Evolutionary conservation across 2,329 filamentous ascomycete genomes (phyloP).

Genomic region (Hypoxylon sp.): DNA sequence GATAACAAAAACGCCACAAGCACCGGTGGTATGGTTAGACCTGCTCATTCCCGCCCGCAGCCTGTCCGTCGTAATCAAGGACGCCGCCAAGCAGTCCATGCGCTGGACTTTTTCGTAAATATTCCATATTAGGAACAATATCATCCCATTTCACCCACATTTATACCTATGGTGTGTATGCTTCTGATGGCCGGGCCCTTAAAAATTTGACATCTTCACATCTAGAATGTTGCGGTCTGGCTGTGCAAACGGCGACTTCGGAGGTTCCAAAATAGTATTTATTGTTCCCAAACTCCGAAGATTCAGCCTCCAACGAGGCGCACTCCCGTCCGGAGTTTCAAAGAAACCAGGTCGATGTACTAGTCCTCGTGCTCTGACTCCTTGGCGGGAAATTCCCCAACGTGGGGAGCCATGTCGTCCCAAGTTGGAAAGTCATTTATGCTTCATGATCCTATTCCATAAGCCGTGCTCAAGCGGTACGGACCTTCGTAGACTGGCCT

Average conservation of each 20-base stretch:
- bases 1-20: conserved; percentile 20
- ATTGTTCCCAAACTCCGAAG: conserved; percentile 29
- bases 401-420: conserved; percentile 2
- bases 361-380: conserved; percentile 18
- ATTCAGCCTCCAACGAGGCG: conserved; percentile 21
- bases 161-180: not conserved
- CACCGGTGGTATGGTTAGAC: conserved; percentile 44
- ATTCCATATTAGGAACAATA: conserved; percentile 50
- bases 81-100: conserved; percentile 57
- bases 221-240: conserved; percentile 17
- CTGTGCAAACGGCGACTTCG: not conserved
- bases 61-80: conserved; percentile 59
- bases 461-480: conserved; percentile 9
- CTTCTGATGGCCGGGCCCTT: conserved; percentile 34
- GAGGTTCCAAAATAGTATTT: conserved; percentile 16
- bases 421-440: conserved; percentile 28
- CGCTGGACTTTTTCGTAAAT: conserved; percentile 54
- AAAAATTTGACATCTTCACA: conserved; percentile 1
- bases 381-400: conserved; percentile 11
- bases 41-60: conserved; percentile 65
- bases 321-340: conserved; percentile 34
- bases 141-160: conserved; percentile 37
- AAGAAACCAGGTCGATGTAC: conserved; percentile 9
- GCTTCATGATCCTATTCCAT: conserved; percentile 17
- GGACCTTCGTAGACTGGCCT: conserved; percentile 6